Conservation (phyloP, 1,284 basidiomycete species). For the Athelia psychrophila region DNA sequence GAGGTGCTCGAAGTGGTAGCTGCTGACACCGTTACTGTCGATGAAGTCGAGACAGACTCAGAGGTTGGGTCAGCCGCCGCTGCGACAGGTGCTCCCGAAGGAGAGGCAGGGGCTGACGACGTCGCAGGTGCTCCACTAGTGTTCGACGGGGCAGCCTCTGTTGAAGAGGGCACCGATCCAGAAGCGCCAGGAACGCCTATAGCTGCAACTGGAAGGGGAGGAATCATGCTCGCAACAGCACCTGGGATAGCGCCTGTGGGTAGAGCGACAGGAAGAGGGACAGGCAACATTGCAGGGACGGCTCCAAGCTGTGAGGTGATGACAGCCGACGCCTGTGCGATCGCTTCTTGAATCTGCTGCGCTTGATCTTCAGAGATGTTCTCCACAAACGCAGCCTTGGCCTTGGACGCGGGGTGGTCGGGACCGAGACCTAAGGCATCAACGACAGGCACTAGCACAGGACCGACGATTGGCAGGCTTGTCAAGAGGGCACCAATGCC, state of each 20-base stretch:
- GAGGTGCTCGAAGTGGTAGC: neutral
- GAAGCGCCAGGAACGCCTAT: neutral
- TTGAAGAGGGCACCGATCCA: too few relatives aligned
- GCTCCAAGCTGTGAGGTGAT: neutral
- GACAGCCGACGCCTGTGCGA: neutral
- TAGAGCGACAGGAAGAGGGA: neutral
- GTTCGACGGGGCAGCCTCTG: too few relatives aligned
- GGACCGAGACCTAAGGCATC: slow-evolving; percentile 1
- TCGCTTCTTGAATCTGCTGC: neutral
- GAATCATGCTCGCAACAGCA: neutral
- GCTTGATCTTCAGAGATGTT: neutral
- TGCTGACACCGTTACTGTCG: neutral
- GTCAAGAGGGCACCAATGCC: neutral
- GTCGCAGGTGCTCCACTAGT: neutral
- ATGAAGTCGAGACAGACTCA: neutral
- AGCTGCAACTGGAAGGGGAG: neutral
- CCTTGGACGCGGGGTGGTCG: neutral
- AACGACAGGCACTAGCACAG: slow-evolving; percentile 1
- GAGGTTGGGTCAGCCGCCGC: neutral
- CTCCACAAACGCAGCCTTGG: neutral
- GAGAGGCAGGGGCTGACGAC: neutral
- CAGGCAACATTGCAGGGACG: neutral
- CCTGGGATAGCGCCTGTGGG: neutral
- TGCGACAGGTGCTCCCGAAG: neutral
- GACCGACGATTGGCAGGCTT: slow-evolving; percentile 4